Evolutionary conservation across 106 monocot genomes (phyloP), one percentile per base, ranked within the genome.

Genomic region (Xerophyta viscosa): DNA sequence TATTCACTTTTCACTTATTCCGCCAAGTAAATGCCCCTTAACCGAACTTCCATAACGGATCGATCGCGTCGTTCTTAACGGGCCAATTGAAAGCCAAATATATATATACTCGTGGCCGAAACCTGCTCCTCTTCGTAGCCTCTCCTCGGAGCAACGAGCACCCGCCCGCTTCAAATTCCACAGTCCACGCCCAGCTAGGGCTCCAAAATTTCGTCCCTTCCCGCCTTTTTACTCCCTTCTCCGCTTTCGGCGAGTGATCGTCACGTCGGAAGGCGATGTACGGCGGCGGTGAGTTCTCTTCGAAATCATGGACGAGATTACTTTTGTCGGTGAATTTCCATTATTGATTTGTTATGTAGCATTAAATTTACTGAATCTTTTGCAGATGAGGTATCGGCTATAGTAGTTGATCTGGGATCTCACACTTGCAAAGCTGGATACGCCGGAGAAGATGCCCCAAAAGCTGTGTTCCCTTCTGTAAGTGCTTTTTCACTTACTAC

Each of bases 401-500:
- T 93, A 36, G 93, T 93, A 5, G 65, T 93, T 2, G 93, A 93
- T 48, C 72, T 93, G 50, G 93, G 93, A 2, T 87, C 77, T 14
- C 83, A 88, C 61, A 93, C 84, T 26, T 93, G 93, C 70, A 93
- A 93, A 66, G 87, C 93, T 29, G 93, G 88, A 7, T 93, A 93
- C 39, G 93, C 93, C 2, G 93, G 93, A 2, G 93, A 93, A 47
- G 93, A 93, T 68, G 71, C 88, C 11, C 93, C 93, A 29, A 93
- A 93, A 64, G 93, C 93, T 10, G 93, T 93, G 21, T 93, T 93
- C 62, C 88, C 87, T 4, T 93, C 92, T n/a, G 88, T 88, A 73
- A 88, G 71, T 63, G 39, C 31, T 29, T 4, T 28, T 30, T 23
- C 10, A 47, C 10, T 33, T n/a, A n/a, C n/a, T n/a, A n/a, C n/a